Conservation (phyloP, 2,329 filamentous ascomycete genomes). For the Zasmidium angulare region DNA sequence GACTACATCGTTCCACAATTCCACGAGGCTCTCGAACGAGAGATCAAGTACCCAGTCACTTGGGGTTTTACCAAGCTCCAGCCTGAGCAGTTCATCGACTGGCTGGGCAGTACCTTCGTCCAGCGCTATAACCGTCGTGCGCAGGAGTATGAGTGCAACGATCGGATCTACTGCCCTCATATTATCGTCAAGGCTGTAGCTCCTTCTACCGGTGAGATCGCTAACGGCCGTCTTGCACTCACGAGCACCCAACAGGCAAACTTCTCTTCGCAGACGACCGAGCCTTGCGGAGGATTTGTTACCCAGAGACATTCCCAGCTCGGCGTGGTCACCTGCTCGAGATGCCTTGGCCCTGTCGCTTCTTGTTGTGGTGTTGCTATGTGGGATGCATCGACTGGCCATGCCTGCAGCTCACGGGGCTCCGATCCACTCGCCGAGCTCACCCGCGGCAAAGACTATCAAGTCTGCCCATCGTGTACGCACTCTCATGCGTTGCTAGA, state of each 20-base stretch:
- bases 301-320: not conserved
- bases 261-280: not conserved
- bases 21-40: not conserved
- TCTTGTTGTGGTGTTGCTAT: not conserved
- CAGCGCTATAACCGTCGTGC: not conserved
- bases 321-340: not conserved
- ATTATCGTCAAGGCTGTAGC: not conserved
- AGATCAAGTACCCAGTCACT: not conserved
- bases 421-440: not conserved
- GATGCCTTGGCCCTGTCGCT: not conserved
- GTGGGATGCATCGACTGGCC: not conserved
- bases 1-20: conserved; percentile 1
- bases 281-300: not conserved
- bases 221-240: not conserved
- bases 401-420: not conserved
- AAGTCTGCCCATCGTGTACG: too few species aligned
- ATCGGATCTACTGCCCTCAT: not conserved
- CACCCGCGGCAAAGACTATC: not conserved
- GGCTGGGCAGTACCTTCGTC: not conserved
- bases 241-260: not conserved
- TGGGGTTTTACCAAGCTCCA: not conserved
- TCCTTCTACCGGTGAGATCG: not conserved
- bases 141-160: not conserved
- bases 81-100: not conserved
- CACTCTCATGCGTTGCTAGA: not conserved